Evolutionary conservation across 371 early-diverging fungal species (phyloP).

Genomic region (Saksenaea oblongispora): DNA sequence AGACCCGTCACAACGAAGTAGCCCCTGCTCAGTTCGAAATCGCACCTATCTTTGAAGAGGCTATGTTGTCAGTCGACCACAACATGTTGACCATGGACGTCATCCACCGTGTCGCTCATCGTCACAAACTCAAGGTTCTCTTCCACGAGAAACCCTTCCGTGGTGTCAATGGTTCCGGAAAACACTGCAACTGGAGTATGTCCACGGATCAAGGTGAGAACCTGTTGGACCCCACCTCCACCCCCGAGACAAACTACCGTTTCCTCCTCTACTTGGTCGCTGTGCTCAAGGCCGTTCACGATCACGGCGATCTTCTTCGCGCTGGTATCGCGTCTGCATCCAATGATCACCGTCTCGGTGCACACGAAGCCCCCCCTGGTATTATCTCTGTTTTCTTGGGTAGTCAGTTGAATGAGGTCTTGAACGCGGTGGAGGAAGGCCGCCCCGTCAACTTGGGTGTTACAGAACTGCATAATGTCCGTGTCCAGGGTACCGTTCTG

Average conservation of each 20-base stretch:
- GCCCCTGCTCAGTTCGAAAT: slow-evolving; percentile 98
- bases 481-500: slow-evolving; percentile 88
- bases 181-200: slow-evolving; percentile 99
- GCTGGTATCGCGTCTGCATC: slow-evolving; percentile 84
- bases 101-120: slow-evolving; percentile 94
- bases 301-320: slow-evolving; percentile 81
- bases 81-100: slow-evolving; percentile 97
- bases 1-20: slow-evolving; percentile 99
- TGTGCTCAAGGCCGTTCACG: slow-evolving; percentile 85
- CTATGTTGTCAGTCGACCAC: slow-evolving; percentile 97
- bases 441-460: slow-evolving; percentile 68
- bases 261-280: slow-evolving; percentile 95
- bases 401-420: slow-evolving; percentile 86
- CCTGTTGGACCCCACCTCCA: slow-evolving; percentile 90
- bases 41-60: slow-evolving; percentile 97
- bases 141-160: slow-evolving; percentile 99
- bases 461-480: slow-evolving; percentile 82
- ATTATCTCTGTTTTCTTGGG: slow-evolving; percentile 94
- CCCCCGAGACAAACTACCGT: slow-evolving; percentile 94
- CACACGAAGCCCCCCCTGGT: slow-evolving; percentile 94
- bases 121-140: slow-evolving; percentile 93
- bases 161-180: slow-evolving; percentile 98
- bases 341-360: slow-evolving; percentile 95
- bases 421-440: slow-evolving; percentile 81
- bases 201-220: slow-evolving; percentile 94